These are phyloP conservation scores for Aspergillus pseudoviridinutans DNA, from an alignment of 2,329 filamentous ascomycete genomes.

Conservation along the genomic window DNA sequence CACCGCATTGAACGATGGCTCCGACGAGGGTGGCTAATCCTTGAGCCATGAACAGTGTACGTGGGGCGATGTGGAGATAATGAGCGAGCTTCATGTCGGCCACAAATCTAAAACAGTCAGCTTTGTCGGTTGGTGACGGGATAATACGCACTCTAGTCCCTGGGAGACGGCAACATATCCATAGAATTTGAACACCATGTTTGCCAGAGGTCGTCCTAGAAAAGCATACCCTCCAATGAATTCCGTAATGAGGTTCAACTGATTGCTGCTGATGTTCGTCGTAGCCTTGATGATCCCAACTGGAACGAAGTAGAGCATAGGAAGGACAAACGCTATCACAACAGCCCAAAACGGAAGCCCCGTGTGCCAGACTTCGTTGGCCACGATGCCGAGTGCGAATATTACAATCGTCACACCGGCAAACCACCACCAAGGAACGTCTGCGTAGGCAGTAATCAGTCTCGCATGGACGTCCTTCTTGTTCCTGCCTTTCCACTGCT, in stretches of 20 bases:
- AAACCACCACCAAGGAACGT: conserved; percentile 48
- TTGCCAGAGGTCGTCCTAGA: conserved; percentile 45
- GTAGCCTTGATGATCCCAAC: conserved; percentile 47
- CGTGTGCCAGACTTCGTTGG: conserved; percentile 43
- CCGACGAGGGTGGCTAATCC: conserved; percentile 49
- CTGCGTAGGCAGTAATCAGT: conserved; percentile 39
- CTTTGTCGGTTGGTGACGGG: neutral
- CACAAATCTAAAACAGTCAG: conserved; percentile 48
- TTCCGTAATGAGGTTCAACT: conserved; percentile 46
- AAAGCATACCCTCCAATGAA: conserved; percentile 49
- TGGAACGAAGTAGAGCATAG: conserved; percentile 45
- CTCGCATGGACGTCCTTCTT: conserved; percentile 42
- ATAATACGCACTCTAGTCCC: conserved; percentile 44
- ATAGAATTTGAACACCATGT: conserved; percentile 68
- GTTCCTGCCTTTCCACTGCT: conserved; percentile 30
- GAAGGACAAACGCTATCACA: conserved; percentile 43
- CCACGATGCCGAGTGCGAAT: conserved; percentile 35
- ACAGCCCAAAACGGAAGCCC: conserved; percentile 46
- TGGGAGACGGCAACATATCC: conserved; percentile 65
- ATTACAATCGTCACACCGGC: conserved; percentile 34
- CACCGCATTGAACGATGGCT: conserved; percentile 47
- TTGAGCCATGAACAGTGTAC: conserved; percentile 50
- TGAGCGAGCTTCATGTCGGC: conserved; percentile 64
- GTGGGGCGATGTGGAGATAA: conserved; percentile 44
- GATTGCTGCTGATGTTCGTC: conserved; percentile 49